Percentiles rank a stretch among this genome's conserved stretches.
Conservation (phyloP, 202 grass and related monocot genomes). For the Bolboschoenoplectus hybrid region DNA sequence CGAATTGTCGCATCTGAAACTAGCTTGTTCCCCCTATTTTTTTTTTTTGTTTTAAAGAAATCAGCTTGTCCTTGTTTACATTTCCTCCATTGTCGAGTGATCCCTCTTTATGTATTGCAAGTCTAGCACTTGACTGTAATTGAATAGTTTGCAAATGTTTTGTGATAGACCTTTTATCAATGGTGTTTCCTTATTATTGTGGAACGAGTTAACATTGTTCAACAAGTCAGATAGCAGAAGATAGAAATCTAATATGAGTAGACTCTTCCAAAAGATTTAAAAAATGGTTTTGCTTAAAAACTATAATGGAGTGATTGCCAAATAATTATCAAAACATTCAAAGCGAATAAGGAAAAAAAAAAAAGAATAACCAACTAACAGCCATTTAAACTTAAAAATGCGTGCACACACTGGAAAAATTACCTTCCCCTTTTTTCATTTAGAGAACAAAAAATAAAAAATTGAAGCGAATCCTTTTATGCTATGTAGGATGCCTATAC, state of each 20-base stretch:
- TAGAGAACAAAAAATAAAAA: slow-evolving; percentile 65
- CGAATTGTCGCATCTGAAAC: no score
- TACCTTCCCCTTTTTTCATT: slow-evolving; percentile 40
- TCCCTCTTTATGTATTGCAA: no score
- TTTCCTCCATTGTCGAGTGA: no score
- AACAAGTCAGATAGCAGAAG: background rate
- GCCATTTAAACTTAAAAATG: slow-evolving; percentile 39
- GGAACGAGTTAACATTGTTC: background rate
- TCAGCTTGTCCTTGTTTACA: no score
- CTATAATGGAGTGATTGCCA: background rate
- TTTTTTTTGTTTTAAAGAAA: no score
- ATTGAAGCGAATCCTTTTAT: slow-evolving; percentile 53
- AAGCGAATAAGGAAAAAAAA: slow-evolving; percentile 26
- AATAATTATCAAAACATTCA: slow-evolving; percentile 32
- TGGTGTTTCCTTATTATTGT: background rate
- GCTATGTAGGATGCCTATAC: slow-evolving; percentile 61
- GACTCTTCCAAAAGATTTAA: background rate
- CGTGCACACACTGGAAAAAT: slow-evolving; percentile 33
- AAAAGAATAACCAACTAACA: slow-evolving; percentile 32
- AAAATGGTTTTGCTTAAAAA: background rate
- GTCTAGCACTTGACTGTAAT: no score
- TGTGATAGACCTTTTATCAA: background rate
- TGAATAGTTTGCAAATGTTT: background rate
- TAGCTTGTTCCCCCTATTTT: no score
- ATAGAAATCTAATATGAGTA: background rate